Percentiles rank a stretch among this genome's conserved stretches.
Conservation (phyloP, 805 yeast species). For the Yarrowia hollandica region DNA sequence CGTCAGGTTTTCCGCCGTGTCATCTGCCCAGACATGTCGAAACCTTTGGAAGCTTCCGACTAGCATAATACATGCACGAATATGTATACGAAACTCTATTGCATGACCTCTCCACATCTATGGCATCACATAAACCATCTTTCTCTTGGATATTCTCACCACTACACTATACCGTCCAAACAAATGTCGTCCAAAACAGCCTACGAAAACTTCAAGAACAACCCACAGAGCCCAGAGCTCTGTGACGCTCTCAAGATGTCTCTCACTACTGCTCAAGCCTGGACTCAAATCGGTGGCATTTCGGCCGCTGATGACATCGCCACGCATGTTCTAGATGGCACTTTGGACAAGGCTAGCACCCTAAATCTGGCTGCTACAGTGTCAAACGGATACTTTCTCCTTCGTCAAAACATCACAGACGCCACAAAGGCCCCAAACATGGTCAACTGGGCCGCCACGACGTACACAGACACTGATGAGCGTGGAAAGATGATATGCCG, state of each 20-base stretch:
- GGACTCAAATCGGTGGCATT: constrained; percentile 19
- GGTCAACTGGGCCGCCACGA: constrained; percentile 10
- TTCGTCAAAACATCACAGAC: constrained; percentile 2
- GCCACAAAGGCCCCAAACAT: background rate
- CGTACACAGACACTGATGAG: background rate
- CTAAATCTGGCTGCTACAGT: constrained; percentile 18
- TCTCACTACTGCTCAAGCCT: constrained; percentile 1
- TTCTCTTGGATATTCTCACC: background rate
- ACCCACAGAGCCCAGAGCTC: background rate
- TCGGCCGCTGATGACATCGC: background rate
- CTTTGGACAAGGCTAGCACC: background rate
- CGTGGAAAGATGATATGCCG: constrained; percentile 15
- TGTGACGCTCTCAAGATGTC: constrained; percentile 10
- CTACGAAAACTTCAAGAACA: background rate
- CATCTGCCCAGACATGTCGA: constrained; percentile 18
- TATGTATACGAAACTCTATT: constrained; percentile 10
- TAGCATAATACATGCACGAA: background rate
- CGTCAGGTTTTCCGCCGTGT: no score
- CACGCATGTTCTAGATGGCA: background rate
- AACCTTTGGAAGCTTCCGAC: constrained; percentile 18
- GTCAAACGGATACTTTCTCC: constrained; percentile 11
- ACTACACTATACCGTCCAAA: background rate
- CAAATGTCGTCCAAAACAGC: constrained; percentile 2
- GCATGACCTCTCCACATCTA: background rate
- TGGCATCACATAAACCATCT: background rate